Evolutionary conservation across 768 basidiomycete genomes (phyloP).

Genomic region (Naganishia onofrii): DNA sequence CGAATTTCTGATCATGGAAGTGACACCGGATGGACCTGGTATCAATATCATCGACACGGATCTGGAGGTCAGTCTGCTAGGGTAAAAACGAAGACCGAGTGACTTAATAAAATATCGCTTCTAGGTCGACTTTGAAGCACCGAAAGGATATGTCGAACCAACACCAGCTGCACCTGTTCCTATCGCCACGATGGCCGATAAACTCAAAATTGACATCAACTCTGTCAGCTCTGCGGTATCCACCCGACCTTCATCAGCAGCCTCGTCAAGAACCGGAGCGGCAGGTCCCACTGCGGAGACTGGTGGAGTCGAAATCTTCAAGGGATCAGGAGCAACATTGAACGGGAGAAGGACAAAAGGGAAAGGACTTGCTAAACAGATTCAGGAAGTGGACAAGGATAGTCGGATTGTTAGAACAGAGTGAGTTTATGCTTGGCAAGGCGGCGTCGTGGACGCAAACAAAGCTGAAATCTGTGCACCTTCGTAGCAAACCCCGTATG

Average conservation of each 20-base stretch:
- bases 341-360: slow-evolving; percentile 90
- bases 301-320: slow-evolving; percentile 72
- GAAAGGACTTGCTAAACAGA: slow-evolving; percentile 79
- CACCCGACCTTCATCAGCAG: slow-evolving; percentile 63
- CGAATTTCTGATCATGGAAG: slow-evolving; percentile 91
- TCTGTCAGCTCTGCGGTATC: slow-evolving; percentile 57
- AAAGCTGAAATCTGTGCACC: neutral
- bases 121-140: slow-evolving; percentile 85
- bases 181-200: slow-evolving; percentile 88
- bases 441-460: neutral
- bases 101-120: neutral
- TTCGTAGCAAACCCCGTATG: slow-evolving; percentile 73
- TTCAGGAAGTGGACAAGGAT: slow-evolving; percentile 70
- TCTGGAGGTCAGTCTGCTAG: slow-evolving; percentile 60
- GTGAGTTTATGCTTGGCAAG: slow-evolving; percentile 57
- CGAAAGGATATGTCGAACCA: slow-evolving; percentile 82
- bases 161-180: slow-evolving; percentile 67
- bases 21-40: slow-evolving; percentile 74
- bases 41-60: slow-evolving; percentile 92
- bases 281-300: slow-evolving; percentile 29
- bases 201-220: slow-evolving; percentile 80
- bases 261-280: slow-evolving; percentile 70
- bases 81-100: too few relatives aligned
- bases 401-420: slow-evolving; percentile 89
- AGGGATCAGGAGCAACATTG: slow-evolving; percentile 87